Evolutionary conservation across 805 yeast species (phyloP).

Genomic region (Barnettozyma californica): DNA sequence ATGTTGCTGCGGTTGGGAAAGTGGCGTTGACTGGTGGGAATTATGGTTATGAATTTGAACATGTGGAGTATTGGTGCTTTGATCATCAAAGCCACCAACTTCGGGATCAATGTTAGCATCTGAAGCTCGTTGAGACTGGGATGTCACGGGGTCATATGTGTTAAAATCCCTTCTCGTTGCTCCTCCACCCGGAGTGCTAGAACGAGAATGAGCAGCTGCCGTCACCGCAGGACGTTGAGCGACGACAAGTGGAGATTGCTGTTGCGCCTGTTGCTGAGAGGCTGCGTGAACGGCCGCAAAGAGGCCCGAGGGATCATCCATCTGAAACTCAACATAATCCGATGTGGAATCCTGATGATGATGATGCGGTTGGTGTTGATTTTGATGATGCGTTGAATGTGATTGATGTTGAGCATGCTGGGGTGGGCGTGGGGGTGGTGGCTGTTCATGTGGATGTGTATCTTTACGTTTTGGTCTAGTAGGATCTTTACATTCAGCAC

Average conservation of each 20-base stretch:
- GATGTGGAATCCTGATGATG: not conserved
- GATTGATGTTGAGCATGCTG: slow-evolving; percentile 1
- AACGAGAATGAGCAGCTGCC: not conserved
- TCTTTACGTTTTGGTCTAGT: slow-evolving; percentile 14
- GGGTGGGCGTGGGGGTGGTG: slow-evolving; percentile 2
- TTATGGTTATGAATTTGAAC: not conserved
- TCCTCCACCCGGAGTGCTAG: not conserved
- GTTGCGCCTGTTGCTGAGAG: slow-evolving; percentile 24
- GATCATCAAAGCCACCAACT: slow-evolving; percentile 42
- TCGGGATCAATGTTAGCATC: slow-evolving; percentile 40
- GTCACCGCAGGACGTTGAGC: not conserved
- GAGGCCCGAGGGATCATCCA: slow-evolving; percentile 23
- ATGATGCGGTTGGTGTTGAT: not conserved
- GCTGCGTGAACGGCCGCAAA: slow-evolving; percentile 61
- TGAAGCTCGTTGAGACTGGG: slow-evolving; percentile 31
- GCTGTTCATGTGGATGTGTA: slow-evolving; percentile 11
- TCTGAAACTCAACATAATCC: slow-evolving; percentile 4
- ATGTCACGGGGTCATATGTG: slow-evolving; percentile 26
- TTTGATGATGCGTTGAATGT: not conserved
- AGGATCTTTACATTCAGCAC: slow-evolving; percentile 53
- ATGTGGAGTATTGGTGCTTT: not conserved
- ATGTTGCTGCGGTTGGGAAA: slow-evolving; percentile 3
- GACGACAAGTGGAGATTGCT: not conserved
- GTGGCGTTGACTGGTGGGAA: not conserved
- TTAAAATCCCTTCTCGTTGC: not conserved